These are phyloP conservation scores for Scheffersomyces ergatensis DNA, from an alignment of 805 yeast species.

Conservation along the genomic window DNA sequence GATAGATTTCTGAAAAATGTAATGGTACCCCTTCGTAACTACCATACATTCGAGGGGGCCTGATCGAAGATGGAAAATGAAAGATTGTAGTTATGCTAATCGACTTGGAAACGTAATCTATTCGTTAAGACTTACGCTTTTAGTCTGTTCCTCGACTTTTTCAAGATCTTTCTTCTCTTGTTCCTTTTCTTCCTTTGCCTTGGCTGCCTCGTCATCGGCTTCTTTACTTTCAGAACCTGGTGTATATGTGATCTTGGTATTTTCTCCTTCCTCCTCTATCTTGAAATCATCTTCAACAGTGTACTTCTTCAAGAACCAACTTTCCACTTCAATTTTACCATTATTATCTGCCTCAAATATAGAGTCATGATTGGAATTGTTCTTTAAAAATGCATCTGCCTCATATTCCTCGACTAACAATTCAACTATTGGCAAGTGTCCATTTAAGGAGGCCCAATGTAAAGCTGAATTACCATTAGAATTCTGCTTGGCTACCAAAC, in stretches of 20 bases:
- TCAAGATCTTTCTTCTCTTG: constrained; percentile 42
- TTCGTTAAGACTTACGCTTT: no score
- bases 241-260: constrained; percentile 42
- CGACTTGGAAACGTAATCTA: no score
- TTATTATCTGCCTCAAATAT: constrained; percentile 87
- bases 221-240: constrained; percentile 44
- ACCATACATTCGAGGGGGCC: no score
- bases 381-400: constrained; percentile 81
- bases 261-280: constrained; percentile 39
- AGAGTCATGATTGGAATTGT: constrained; percentile 74
- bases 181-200: constrained; percentile 1
- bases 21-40: no score
- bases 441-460: constrained; percentile 95
- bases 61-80: no score
- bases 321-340: constrained; percentile 72
- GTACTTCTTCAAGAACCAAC: constrained; percentile 69
- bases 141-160: not conserved
- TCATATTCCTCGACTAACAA: constrained; percentile 67
- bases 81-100: no score
- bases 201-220: constrained; percentile 28
- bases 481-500: constrained; percentile 43
- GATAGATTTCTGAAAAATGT: no score
- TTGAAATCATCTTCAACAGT: constrained; percentile 58
- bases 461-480: constrained; percentile 89
- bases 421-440: constrained; percentile 71